Evolutionary conservation across 306 rosid species (phyloP).

Genomic region (Carpinus viminea): DNA sequence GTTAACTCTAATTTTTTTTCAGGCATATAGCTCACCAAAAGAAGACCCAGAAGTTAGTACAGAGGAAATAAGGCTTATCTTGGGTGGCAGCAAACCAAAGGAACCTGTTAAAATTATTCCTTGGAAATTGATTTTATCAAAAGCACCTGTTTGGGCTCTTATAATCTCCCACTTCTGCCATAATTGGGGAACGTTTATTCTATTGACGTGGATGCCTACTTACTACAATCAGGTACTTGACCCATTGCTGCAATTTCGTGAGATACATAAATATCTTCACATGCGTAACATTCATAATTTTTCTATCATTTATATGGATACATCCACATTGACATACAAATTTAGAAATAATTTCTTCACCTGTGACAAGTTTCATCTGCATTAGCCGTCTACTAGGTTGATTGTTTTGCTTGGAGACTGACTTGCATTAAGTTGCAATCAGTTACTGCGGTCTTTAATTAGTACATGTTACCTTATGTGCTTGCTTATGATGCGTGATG

Average conservation of each 20-base stretch:
- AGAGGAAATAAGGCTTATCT: conserved; percentile 64
- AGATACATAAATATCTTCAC: background rate
- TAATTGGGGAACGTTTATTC: conserved; percentile 97
- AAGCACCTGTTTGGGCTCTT: conserved; percentile 98
- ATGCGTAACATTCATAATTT: background rate
- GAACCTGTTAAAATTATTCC: conserved; percentile 86
- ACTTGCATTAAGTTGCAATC: background rate
- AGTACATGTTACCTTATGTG: background rate
- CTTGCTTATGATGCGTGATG: background rate
- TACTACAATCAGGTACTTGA: conserved; percentile 89
- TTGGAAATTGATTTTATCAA: conserved; percentile 88
- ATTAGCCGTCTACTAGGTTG: background rate
- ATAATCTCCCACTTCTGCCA: conserved; percentile 90
- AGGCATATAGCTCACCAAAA: conserved; percentile 93
- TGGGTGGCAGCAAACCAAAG: conserved; percentile 67
- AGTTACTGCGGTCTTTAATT: background rate
- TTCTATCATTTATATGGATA: background rate
- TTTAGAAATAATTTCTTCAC: background rate
- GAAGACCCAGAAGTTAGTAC: conserved; percentile 71
- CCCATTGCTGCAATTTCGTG: background rate
- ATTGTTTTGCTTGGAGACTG: conserved; percentile 3
- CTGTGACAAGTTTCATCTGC: background rate
- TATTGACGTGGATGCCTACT: conserved; percentile 98
- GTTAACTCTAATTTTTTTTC: conserved; percentile 32
- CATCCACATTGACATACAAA: background rate